These are phyloP conservation scores for Capsella rubella DNA, from an alignment of 441 rosid genomes.

Conservation along the genomic window DNA sequence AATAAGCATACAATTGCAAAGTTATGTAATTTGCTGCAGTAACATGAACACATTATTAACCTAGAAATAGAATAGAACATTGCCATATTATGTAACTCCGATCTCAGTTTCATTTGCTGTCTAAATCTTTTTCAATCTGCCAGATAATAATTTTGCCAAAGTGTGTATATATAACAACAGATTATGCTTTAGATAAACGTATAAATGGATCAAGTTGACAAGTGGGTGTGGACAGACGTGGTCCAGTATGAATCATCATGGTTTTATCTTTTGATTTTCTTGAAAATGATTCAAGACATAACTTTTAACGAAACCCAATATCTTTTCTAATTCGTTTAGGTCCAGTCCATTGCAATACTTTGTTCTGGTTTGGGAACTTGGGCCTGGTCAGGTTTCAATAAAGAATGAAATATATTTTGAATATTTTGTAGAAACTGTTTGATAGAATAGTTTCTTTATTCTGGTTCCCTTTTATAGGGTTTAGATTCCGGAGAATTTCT, in stretches of 20 bases:
- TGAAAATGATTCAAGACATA: not conserved
- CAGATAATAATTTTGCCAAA: not conserved
- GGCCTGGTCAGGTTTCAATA: not conserved
- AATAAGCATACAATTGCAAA: not conserved
- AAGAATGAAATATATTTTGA: not conserved
- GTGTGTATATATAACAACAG: not conserved
- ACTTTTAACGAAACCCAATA: not conserved
- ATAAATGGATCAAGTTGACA: conserved; percentile 23
- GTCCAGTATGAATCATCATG: conserved; percentile 9
- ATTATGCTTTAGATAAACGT: not conserved
- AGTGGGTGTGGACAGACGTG: conserved; percentile 33
- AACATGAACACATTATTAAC: not conserved
- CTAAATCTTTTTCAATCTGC: not conserved
- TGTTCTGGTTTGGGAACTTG: not conserved
- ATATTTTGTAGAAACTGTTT: too few relatives aligned
- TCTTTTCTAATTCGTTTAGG: not conserved
- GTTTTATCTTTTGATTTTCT: not conserved
- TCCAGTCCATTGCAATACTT: not conserved
- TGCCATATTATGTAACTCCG: not conserved
- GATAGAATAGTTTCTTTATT: too few relatives aligned
- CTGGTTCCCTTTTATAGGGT: too few relatives aligned
- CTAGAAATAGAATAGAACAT: not conserved
- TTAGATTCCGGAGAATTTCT: too few relatives aligned
- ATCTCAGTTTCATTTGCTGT: not conserved
- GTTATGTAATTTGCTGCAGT: not conserved